Base-by-base conservation (phyloP, 805 yeast species). In the Candida loeiensis region DNA sequence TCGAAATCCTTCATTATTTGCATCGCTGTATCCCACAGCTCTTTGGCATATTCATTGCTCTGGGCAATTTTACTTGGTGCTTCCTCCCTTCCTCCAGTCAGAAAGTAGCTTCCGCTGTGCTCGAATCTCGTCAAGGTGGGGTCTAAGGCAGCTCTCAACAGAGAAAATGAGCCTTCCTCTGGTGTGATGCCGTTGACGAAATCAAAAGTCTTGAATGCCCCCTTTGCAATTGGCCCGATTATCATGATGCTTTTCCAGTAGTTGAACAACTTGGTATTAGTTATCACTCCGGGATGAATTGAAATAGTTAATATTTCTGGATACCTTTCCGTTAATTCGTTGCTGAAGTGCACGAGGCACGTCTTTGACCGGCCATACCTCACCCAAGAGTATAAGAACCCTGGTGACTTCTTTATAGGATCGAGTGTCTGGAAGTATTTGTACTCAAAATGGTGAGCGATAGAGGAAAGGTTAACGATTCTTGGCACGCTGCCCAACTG, bases 271-370 rank as follows among this genome's bases (percentile, higher is more conserved):
- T 48, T 61, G 2, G 73, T 64, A 5, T 54, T 59, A 13, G 63
- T 42, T 35, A 67, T 52, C 3, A 64, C 48, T 1, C 73, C 73
- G 1, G 73, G 73, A 37, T 68, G 73, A 2, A 63, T 60, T 0
- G 72, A 45, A n/a, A 63, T 42, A 4, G 55, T 49, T 20, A 64
- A 45, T 8, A 66, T 58, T n/a, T 58, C 48, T 4, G 69, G 69
- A 40, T 58, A 44, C 18, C 48, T 44, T 20, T 45, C 37, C 12
- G 61, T 62, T 12, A 66, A 48, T 34, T 52, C 48, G 34, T 49
- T 56, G 40, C 57, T 52, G 34, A 56, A 49, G 37, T 64, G 69
- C 25, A 67, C 62, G 13, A 46, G 52, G 2, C 64, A 64, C 6
- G 54, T 31, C 47, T 68, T 68, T 16, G 71, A 61, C 27, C 48